A percentile compares a stretch with the other conserved stretches of the same genome.
phyloP scores from a whole-genome alignment of 345 rosid genomes.

The Gossypium longicalyx region DNA sequence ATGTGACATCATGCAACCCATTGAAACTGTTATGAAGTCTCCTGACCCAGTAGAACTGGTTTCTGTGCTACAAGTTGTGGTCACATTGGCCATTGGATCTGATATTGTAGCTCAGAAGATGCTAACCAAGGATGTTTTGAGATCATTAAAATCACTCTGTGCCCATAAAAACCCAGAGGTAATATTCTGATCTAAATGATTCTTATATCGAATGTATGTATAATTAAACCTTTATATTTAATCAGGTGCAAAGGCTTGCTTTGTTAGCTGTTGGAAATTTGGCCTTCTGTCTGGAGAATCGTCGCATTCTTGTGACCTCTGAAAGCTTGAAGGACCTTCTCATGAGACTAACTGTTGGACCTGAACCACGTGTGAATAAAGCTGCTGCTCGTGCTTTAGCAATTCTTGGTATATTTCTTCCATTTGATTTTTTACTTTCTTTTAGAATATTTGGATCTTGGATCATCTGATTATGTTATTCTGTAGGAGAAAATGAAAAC shows the following conservation, averaged over 20 bases:
- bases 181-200: constrained; percentile 28
- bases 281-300: constrained; percentile 92
- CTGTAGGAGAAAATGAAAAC: constrained; percentile 86
- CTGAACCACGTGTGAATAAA: constrained; percentile 80
- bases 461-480: background rate
- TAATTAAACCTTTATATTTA: constrained; percentile 22
- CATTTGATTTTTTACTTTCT: background rate
- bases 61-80: constrained; percentile 87
- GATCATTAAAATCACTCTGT: constrained; percentile 72
- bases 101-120: constrained; percentile 87
- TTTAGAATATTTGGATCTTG: background rate
- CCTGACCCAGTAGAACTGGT: constrained; percentile 68
- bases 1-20: constrained; percentile 95
- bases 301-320: constrained; percentile 78
- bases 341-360: constrained; percentile 70
- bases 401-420: constrained; percentile 69
- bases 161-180: constrained; percentile 81
- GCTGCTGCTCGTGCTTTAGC: constrained; percentile 99
- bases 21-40: constrained; percentile 81
- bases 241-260: constrained; percentile 86
- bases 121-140: constrained; percentile 81
- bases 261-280: constrained; percentile 89
- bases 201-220: constrained; percentile 17
- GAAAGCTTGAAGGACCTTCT: constrained; percentile 94
- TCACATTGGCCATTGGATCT: constrained; percentile 76